phyloP scores from a whole-genome alignment of 2,329 filamentous ascomycete genomes.

The Neospermospora avenae region DNA sequence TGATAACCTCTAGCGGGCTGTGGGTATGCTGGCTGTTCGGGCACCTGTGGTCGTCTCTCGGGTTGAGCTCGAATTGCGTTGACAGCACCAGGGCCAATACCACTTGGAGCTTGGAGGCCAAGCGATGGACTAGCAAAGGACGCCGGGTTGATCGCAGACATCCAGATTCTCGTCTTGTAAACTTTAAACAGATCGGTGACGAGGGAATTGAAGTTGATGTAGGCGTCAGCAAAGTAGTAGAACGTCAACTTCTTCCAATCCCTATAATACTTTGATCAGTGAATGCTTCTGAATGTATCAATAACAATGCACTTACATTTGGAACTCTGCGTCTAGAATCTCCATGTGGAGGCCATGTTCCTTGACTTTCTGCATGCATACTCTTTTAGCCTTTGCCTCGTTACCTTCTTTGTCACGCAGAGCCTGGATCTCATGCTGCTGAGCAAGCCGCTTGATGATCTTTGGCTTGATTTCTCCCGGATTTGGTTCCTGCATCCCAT shows the following conservation, averaged over 20 bases:
- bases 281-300: slow-evolving; percentile 25
- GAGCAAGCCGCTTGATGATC: slow-evolving; percentile 92
- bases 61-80: slow-evolving; percentile 44
- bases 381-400: slow-evolving; percentile 94
- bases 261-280: slow-evolving; percentile 48
- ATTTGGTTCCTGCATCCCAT: slow-evolving; percentile 68
- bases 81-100: slow-evolving; percentile 64
- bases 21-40: slow-evolving; percentile 33
- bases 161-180: slow-evolving; percentile 99
- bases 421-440: slow-evolving; percentile 83
- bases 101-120: slow-evolving; percentile 66
- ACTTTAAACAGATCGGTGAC: slow-evolving; percentile 98
- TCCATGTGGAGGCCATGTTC: slow-evolving; percentile 97
- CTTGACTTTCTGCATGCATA: slow-evolving; percentile 94
- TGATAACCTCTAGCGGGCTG: slow-evolving; percentile 32
- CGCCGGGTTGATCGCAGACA: slow-evolving; percentile 97
- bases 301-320: slow-evolving; percentile 71
- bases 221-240: slow-evolving; percentile 96
- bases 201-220: slow-evolving; percentile 98
- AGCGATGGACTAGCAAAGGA: slow-evolving; percentile 82
- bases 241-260: slow-evolving; percentile 99
- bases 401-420: slow-evolving; percentile 95
- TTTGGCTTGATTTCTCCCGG: slow-evolving; percentile 85
- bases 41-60: slow-evolving; percentile 41
- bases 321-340: slow-evolving; percentile 96